Base-by-base conservation (phyloP, 768 basidiomycete genomes). In the Serendipita vermifera region DNA sequence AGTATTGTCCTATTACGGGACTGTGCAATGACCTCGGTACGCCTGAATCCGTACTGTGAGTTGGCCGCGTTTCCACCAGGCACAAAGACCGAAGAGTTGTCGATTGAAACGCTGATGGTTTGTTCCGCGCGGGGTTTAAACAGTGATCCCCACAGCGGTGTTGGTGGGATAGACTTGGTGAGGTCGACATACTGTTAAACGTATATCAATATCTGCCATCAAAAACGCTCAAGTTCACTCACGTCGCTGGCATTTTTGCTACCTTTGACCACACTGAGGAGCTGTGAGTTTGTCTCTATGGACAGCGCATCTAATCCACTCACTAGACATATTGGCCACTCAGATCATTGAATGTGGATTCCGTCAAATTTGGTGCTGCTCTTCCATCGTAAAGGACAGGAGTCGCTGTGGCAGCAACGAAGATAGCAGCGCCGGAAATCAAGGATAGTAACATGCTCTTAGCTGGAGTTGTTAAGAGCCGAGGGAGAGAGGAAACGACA, bases 241-340 rank as follows among this genome's bases (percentile, higher is more conserved):
- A 78, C 78, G 59, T 79, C 69, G 15, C 73, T 72, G 14, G 78
- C 79, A 59, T 71, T 71, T 57, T 76, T 67, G 54, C 61, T 67
- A 3, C 80, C 79, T 62, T 79, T 80, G 26, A 82, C 80, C 2
- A 69, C 77, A 3, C 79, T 82, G 35, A 24, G n/a, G 33, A 5
- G 20, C 31, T 15, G 20, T 33, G 35, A 26, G n/a, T 5, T 38
- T 20, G 32, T 5, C 29, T 26, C 26, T 1, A n/a, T 22, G 33
- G 1, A 15, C 15, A 11, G 14, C 9, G 9, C 14, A n/a, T 53
- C 11, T 13, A 20, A 17, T 43, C 6, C 3, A 68, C 77, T 61
- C 58, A 82, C 80, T 77, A 78, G 36, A 80, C 60, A 62, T 74
- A 82, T 9, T 78, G 79, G 6, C 75, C 77, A 5, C 64, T 67